Percentiles rank a stretch among this genome's conserved stretches.
Conservation (phyloP, 371 early-diverging fungal species). For the Amoeboaphelidium protococcarum region DNA sequence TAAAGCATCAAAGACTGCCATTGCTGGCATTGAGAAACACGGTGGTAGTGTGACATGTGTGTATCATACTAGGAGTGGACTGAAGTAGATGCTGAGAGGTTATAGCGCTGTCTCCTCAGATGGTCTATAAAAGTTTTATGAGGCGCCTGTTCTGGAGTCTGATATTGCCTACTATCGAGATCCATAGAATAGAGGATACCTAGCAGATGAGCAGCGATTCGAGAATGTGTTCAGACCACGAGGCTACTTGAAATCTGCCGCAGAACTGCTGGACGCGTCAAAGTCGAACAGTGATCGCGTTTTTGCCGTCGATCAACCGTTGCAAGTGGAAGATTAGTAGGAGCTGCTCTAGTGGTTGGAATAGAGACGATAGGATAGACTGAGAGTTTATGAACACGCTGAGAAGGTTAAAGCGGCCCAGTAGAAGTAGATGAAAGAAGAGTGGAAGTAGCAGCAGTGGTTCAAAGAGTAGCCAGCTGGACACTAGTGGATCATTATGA, state of each 20-base stretch:
- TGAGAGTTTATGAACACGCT: not conserved
- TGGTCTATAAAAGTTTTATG: not conserved
- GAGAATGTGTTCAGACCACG: not conserved
- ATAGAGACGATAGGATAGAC: not conserved
- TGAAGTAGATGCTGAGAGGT: conserved; percentile 47
- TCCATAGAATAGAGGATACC: not conserved
- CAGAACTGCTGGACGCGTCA: not conserved
- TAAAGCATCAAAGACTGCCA: conserved; percentile 48
- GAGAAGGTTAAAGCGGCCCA: not conserved
- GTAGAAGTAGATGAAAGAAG: not conserved
- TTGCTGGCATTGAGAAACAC: conserved; percentile 44
- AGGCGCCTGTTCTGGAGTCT: not conserved
- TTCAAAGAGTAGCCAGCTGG: not conserved
- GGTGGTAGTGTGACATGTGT: conserved; percentile 62
- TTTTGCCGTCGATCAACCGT: not conserved
- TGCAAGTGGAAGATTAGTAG: not conserved
- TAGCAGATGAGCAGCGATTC: not conserved
- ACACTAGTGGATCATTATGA: too few species aligned
- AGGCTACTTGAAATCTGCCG: not conserved
- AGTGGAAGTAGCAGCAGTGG: not conserved
- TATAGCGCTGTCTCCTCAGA: conserved; percentile 6
- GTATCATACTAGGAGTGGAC: conserved; percentile 44
- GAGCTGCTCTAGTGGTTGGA: not conserved
- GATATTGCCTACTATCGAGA: not conserved
- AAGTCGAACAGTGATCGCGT: not conserved